A percentile compares a stretch with the other conserved stretches of the same genome.
Conservation (phyloP, 305 asterid species). For the Fraxinus velutina region DNA sequence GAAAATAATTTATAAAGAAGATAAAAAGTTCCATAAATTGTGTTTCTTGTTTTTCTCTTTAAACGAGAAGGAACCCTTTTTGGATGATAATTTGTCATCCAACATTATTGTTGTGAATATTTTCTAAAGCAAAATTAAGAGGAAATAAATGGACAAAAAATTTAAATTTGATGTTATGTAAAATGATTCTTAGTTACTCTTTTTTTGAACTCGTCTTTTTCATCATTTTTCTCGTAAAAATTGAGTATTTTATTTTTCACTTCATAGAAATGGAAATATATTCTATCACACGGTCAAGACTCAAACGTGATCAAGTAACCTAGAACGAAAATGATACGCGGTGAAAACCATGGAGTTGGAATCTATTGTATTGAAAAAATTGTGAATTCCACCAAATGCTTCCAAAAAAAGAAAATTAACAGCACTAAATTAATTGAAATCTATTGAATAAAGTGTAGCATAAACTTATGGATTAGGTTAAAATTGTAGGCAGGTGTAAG, state of each 20-base stretch:
- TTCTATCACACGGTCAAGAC: background rate
- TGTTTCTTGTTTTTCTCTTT: too few relatives aligned
- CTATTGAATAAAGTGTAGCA: background rate
- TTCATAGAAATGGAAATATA: too few relatives aligned
- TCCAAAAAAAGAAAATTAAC: background rate
- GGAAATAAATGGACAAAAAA: too few relatives aligned
- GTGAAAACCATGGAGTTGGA: background rate
- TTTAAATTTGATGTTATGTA: too few relatives aligned
- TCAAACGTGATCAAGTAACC: too few relatives aligned
- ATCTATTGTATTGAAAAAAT: background rate
- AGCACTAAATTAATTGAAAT: background rate
- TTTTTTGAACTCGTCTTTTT: background rate
- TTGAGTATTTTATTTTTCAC: background rate
- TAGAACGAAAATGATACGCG: background rate
- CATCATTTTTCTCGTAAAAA: background rate
- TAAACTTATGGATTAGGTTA: background rate
- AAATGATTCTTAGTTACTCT: too few relatives aligned
- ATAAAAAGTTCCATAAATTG: too few relatives aligned
- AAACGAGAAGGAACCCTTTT: too few relatives aligned
- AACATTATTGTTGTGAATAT: too few relatives aligned
- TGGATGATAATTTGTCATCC: too few relatives aligned
- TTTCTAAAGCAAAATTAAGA: too few relatives aligned
- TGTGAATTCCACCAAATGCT: background rate
- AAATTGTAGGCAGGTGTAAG: background rate
- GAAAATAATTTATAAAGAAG: too few relatives aligned